These are phyloP conservation scores for Wallacemonas sp. DNA, from an alignment of 208 protist genomes.

Conservation along the genomic window DNA sequence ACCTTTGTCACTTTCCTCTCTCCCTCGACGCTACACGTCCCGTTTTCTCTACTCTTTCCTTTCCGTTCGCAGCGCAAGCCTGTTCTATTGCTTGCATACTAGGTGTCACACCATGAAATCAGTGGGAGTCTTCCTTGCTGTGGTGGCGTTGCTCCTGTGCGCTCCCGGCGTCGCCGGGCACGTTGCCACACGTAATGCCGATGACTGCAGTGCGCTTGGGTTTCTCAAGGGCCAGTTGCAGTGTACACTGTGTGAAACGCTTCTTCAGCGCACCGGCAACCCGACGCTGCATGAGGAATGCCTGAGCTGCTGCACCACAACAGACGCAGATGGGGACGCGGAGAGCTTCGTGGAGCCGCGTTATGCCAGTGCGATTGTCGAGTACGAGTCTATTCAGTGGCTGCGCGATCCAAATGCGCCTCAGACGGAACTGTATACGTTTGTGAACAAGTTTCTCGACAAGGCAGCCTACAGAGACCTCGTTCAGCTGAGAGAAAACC, in stretches of 20 bases:
- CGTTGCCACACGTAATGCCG: neutral
- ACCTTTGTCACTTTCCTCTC: too few relatives aligned
- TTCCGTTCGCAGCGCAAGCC: too few relatives aligned
- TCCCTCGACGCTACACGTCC: too few relatives aligned
- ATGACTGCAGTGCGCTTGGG: conserved; percentile 47
- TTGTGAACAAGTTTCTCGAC: conserved; percentile 12
- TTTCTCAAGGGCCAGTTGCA: conserved; percentile 34
- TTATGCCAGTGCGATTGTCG: neutral
- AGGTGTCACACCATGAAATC: neutral
- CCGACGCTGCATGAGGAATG: conserved; percentile 47
- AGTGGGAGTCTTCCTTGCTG: neutral
- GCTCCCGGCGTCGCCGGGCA: neutral
- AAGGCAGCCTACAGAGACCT: conserved; percentile 2
- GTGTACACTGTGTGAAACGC: conserved; percentile 38
- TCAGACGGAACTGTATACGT: neutral
- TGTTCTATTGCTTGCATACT: too few relatives aligned
- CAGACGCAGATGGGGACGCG: conserved; percentile 11
- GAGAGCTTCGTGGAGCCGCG: neutral
- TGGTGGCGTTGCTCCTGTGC: conserved; percentile 3
- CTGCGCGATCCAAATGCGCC: neutral
- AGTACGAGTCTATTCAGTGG: neutral
- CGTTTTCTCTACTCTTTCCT: too few relatives aligned
- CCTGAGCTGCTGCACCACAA: conserved; percentile 39
- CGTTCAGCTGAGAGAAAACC: neutral
- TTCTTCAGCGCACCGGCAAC: conserved; percentile 45